Percentiles rank a stretch among this genome's conserved stretches.
phyloP scores from a whole-genome alignment of 805 yeast species.

The Myxozyma melibiosi region DNA sequence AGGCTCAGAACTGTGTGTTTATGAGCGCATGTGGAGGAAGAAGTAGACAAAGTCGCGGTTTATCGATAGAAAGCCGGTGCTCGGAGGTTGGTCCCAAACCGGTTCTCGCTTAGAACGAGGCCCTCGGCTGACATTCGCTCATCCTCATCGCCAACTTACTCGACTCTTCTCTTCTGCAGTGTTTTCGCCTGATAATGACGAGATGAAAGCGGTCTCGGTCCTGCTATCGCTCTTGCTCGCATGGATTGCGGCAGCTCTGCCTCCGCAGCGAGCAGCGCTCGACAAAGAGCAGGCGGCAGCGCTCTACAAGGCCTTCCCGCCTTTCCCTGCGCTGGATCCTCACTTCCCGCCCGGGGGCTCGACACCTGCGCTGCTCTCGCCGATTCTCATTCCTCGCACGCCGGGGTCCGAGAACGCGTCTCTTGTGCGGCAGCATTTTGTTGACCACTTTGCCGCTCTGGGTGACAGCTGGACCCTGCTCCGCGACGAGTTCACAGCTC shows the following conservation, averaged over 20 bases:
- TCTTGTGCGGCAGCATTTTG: conserved; percentile 46
- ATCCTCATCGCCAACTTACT: no score
- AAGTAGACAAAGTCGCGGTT: no score
- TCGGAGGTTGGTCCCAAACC: no score
- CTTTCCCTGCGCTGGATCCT: conserved; percentile 28
- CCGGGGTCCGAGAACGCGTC: conserved; percentile 51
- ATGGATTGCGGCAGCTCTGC: neutral
- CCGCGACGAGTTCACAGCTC: conserved; percentile 37
- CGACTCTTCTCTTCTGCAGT: no score
- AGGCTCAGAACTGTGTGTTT: no score
- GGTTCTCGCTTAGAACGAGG: no score
- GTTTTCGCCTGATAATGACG: neutral
- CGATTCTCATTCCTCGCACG: conserved; percentile 42
- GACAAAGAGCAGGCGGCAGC: conserved; percentile 7
- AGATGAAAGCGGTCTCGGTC: neutral
- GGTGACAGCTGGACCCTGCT: neutral
- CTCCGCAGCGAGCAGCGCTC: conserved; percentile 16
- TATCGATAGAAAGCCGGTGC: no score
- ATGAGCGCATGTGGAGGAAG: no score
- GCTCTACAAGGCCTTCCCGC: conserved; percentile 14
- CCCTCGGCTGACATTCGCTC: no score
- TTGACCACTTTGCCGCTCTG: conserved; percentile 41
- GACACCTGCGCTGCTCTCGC: conserved; percentile 33
- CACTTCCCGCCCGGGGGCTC: neutral
- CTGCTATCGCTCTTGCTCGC: neutral